A percentile compares a stretch with the other conserved stretches of the same genome.
Conservation (phyloP, 2,329 filamentous ascomycete species). For the Neonectria faginata region DNA sequence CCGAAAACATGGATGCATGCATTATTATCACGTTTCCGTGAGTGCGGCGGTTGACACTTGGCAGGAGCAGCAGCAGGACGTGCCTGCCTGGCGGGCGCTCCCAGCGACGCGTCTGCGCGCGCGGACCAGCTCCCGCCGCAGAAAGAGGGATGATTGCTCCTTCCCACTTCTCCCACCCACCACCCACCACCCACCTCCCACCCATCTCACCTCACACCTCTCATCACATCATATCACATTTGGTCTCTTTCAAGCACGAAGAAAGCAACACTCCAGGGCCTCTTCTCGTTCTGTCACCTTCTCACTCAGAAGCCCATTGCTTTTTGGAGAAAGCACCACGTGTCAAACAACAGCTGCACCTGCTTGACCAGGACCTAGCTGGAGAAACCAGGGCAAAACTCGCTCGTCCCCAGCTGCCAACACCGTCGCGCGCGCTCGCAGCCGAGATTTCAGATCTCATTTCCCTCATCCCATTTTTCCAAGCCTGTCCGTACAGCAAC, state of each 20-base stretch:
- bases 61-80: slow-evolving; percentile 19
- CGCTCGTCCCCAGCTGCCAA: slow-evolving; percentile 14
- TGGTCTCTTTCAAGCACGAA: slow-evolving; percentile 16
- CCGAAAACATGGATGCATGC: background rate
- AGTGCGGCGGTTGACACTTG: background rate
- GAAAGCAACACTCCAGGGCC: slow-evolving; percentile 9
- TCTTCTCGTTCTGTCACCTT: slow-evolving; percentile 3
- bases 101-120: slow-evolving; percentile 42
- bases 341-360: slow-evolving; percentile 2
- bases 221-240: slow-evolving; percentile 13
- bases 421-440: slow-evolving; percentile 21
- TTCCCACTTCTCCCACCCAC: slow-evolving; percentile 32
- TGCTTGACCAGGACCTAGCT: slow-evolving; percentile 12
- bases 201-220: slow-evolving; percentile 34
- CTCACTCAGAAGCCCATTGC: background rate
- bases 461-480: slow-evolving; percentile 27
- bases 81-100: slow-evolving; percentile 29
- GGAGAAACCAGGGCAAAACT: slow-evolving; percentile 19
- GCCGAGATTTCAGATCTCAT: slow-evolving; percentile 27
- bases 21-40: background rate
- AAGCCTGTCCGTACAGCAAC: slow-evolving; percentile 10
- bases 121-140: slow-evolving; percentile 32
- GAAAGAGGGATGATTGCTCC: slow-evolving; percentile 24
- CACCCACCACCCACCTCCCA: slow-evolving; percentile 8
- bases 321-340: slow-evolving; percentile 2